Conservation (phyloP, 106 monocot species). For the Cymbidium sinense region DNA sequence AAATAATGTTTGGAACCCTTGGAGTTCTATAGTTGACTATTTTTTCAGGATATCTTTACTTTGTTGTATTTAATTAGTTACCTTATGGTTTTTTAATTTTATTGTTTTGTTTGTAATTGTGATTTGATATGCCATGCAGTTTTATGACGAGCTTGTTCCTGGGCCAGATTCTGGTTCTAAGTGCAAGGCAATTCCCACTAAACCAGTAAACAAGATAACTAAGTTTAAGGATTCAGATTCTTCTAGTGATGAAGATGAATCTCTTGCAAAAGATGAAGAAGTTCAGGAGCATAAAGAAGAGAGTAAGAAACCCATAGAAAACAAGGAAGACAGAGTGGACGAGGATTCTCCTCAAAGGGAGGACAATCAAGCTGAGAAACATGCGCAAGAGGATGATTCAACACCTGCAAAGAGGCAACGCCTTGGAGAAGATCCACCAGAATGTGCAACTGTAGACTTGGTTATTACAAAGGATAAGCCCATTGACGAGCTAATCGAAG, state of each 20-base stretch:
- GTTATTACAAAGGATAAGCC: slow-evolving; percentile 33
- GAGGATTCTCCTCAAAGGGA: slow-evolving; percentile 8
- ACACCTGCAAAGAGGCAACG: slow-evolving; percentile 46
- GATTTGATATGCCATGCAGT: slow-evolving; percentile 36
- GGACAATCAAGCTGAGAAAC: slow-evolving; percentile 17
- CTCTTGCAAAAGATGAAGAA: slow-evolving; percentile 22
- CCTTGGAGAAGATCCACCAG: slow-evolving; percentile 17
- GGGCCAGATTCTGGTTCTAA: slow-evolving; percentile 26
- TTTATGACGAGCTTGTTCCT: slow-evolving; percentile 57
- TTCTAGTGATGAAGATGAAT: slow-evolving; percentile 45
- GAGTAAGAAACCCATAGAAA: slow-evolving; percentile 9
- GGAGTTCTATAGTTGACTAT: background rate
- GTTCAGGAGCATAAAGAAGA: slow-evolving; percentile 15
- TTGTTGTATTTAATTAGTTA: background rate
- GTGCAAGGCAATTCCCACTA: slow-evolving; percentile 17
- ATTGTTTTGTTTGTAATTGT: background rate
- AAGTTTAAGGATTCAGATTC: slow-evolving; percentile 72
- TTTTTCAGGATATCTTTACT: background rate
- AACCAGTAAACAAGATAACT: slow-evolving; percentile 56
- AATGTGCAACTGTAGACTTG: slow-evolving; percentile 12
- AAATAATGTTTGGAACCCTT: too few species aligned
- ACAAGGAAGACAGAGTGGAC: slow-evolving; percentile 17
- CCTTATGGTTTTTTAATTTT: background rate
- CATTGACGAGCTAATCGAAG: slow-evolving; percentile 88
- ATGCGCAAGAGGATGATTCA: slow-evolving; percentile 22